Conservation (phyloP, 768 basidiomycete species). For the Tulasnella sp. region DNA sequence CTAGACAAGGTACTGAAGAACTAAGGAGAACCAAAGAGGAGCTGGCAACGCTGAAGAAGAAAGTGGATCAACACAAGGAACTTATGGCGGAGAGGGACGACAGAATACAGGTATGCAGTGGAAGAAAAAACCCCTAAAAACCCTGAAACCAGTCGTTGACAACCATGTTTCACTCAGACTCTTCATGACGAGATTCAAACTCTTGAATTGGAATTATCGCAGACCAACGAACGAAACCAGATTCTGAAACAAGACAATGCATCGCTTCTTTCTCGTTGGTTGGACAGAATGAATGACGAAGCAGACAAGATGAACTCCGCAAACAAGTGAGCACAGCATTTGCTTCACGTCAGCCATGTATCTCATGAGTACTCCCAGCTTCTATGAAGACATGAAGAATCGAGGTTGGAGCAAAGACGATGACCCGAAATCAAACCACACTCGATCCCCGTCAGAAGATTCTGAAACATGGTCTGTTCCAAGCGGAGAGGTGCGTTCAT, state of each 20-base stretch:
- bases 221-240: constrained; percentile 77
- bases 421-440: constrained; percentile 21
- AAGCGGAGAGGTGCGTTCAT: constrained; percentile 23
- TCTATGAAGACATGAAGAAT: constrained; percentile 78
- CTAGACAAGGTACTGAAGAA: constrained; percentile 68
- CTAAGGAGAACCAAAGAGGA: constrained; percentile 68
- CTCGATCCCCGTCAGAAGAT: constrained; percentile 40
- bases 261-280: constrained; percentile 88
- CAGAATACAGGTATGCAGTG: constrained; percentile 58
- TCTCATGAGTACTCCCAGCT: constrained; percentile 30
- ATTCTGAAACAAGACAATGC: constrained; percentile 88
- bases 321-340: constrained; percentile 28
- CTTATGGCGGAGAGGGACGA: constrained; percentile 81
- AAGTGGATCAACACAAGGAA: constrained; percentile 73
- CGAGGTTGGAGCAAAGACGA: constrained; percentile 35
- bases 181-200: constrained; percentile 93
- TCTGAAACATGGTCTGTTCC: constrained; percentile 81
- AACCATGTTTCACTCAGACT: constrained; percentile 38
- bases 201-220: constrained; percentile 77
- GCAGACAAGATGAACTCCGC: constrained; percentile 94
- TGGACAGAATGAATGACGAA: constrained; percentile 86
- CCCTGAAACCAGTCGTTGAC: not conserved
- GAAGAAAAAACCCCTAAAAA: not conserved
- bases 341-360: not conserved
- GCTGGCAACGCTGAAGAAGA: constrained; percentile 49